Evolutionary conservation across 768 basidiomycete species (phyloP).

Genomic region (Wakefieldia striispora): DNA sequence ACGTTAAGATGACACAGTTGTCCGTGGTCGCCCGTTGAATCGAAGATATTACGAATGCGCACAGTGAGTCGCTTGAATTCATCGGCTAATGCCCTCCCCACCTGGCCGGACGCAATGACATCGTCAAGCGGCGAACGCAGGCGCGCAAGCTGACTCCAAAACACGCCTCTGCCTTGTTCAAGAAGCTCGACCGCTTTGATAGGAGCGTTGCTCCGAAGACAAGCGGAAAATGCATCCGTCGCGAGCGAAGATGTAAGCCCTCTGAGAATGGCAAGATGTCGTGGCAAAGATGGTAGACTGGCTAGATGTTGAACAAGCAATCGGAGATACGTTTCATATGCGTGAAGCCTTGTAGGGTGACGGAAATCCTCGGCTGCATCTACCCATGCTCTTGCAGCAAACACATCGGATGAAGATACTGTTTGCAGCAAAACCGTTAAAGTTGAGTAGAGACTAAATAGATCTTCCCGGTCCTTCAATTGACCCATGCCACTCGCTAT

Average conservation of each 20-base stretch:
- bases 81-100: neutral
- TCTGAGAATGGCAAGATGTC: too few relatives aligned
- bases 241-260: too few relatives aligned
- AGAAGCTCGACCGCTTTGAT: constrained; percentile 29
- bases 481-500: too few relatives aligned
- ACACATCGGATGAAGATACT: neutral
- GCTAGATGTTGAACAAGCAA: neutral
- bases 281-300: neutral
- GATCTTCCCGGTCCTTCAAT: neutral
- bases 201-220: too few relatives aligned
- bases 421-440: neutral
- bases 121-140: neutral
- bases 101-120: neutral
- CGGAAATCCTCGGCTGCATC: neutral
- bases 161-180: constrained; percentile 18
- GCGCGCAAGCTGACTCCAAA: constrained; percentile 21
- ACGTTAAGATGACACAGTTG: neutral
- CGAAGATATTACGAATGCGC: neutral
- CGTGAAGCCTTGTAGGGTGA: constrained; percentile 8
- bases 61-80: neutral
- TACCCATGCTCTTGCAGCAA: neutral
- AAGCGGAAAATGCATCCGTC: too few relatives aligned
- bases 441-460: neutral
- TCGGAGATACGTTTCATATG: constrained; percentile 2
- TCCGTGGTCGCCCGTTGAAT: neutral